A percentile compares a stretch with the other conserved stretches of the same genome.
Evolutionary conservation across 2,329 filamentous ascomycete species (phyloP).

Genomic region (Hysterium pulicare): DNA sequence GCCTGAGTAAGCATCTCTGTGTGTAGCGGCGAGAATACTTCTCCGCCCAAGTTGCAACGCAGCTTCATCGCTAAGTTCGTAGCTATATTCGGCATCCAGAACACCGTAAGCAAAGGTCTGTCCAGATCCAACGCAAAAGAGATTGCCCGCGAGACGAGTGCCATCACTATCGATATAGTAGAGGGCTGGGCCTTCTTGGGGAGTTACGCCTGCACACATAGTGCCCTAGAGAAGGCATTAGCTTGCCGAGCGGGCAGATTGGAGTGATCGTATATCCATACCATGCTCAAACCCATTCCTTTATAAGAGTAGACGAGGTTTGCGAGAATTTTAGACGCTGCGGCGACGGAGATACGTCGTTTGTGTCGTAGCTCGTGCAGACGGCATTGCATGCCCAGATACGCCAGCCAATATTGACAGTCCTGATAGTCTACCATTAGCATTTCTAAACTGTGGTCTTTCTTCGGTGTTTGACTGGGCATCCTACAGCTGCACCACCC

Average conservation of each 20-base stretch:
- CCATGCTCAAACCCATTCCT: conserved; percentile 96
- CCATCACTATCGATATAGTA: conserved; percentile 99
- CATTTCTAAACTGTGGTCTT: background rate
- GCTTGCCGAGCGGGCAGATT: conserved; percentile 4
- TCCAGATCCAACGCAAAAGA: conserved; percentile 97
- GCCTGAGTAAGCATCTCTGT: conserved; percentile 97
- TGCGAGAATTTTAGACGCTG: conserved; percentile 95
- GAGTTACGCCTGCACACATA: conserved; percentile 97
- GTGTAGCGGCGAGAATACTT: conserved; percentile 92
- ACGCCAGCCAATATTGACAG: conserved; percentile 99
- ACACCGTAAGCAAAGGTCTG: conserved; percentile 99
- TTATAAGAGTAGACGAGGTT: conserved; percentile 99
- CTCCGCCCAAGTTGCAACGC: conserved; percentile 86
- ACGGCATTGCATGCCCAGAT: conserved; percentile 97
- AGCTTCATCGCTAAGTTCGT: conserved; percentile 82
- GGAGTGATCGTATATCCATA: conserved; percentile 15
- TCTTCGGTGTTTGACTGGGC: background rate
- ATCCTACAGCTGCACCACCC: conserved; percentile 80
- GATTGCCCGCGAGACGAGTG: conserved; percentile 84
- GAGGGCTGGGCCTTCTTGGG: conserved; percentile 90
- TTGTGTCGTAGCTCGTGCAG: conserved; percentile 99
- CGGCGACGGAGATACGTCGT: conserved; percentile 94
- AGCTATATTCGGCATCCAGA: conserved; percentile 89
- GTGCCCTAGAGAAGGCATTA: conserved; percentile 57
- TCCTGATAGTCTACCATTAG: conserved; percentile 54